A percentile compares a stretch with the other conserved stretches of the same genome.
Evolutionary conservation across 1,284 basidiomycete genomes (phyloP).

Genomic region (Ustilago tritici): DNA sequence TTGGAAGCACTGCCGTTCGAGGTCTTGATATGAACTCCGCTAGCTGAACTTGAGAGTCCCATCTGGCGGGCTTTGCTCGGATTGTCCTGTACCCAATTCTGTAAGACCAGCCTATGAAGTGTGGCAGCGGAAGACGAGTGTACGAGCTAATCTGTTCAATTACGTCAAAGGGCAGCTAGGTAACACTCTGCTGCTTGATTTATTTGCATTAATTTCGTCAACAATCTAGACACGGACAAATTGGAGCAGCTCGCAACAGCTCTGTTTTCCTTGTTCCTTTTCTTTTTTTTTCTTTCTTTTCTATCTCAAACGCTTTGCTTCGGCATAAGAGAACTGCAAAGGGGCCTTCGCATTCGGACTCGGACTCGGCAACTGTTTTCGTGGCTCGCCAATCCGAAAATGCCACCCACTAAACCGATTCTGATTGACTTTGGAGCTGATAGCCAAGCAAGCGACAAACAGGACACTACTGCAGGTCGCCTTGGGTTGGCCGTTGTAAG

Average conservation of each 20-base stretch:
- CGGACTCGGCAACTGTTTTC: not conserved
- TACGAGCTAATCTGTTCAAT: slow-evolving; percentile 2
- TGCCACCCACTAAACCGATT: too few species aligned
- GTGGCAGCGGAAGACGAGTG: not conserved
- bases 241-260: not conserved
- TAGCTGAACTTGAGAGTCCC: not conserved
- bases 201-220: slow-evolving; percentile 4
- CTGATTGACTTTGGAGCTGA: not conserved
- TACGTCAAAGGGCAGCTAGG: slow-evolving; percentile 4
- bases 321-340: too few species aligned
- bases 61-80: too few species aligned
- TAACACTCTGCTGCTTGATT: not conserved
- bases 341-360: too few species aligned
- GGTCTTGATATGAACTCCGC: slow-evolving; percentile 9
- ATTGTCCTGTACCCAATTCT: too few species aligned
- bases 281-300: too few species aligned
- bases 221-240: not conserved
- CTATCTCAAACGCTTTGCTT: too few species aligned
- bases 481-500: not conserved
- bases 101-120: not conserved
- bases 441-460: not conserved
- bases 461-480: not conserved
- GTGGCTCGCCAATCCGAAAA: not conserved
- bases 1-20: slow-evolving; percentile 6
- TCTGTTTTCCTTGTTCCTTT: not conserved